Percentiles rank a stretch among this genome's conserved stretches.
These are phyloP conservation scores for Platanus orientalis DNA, from an alignment of 164 flowering plant genomes.

Conservation along the genomic window DNA sequence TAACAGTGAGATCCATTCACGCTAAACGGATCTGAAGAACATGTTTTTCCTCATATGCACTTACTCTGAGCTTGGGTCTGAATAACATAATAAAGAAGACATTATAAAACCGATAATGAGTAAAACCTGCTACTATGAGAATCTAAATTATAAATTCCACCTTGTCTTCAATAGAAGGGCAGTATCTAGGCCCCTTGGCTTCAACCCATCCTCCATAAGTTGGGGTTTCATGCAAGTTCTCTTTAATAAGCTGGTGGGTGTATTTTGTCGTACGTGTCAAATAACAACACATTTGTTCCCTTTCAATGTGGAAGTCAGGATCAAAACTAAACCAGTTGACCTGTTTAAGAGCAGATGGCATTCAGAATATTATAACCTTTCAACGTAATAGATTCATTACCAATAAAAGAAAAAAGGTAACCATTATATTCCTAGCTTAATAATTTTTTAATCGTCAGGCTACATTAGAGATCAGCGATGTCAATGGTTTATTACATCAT, in stretches of 20 bases:
- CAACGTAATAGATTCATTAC: too few relatives aligned
- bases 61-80: too few relatives aligned
- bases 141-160: constrained; percentile 26
- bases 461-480: background rate
- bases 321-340: constrained; percentile 95
- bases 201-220: constrained; percentile 99
- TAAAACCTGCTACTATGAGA: background rate
- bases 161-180: constrained; percentile 99
- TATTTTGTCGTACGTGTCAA: constrained; percentile 81
- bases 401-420: background rate
- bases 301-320: constrained; percentile 77
- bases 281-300: constrained; percentile 97
- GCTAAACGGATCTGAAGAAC: too few relatives aligned
- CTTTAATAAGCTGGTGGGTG: constrained; percentile 81
- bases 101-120: background rate
- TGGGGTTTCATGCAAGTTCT: constrained; percentile 96
- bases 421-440: background rate
- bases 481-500: background rate
- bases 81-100: background rate
- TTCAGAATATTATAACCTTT: constrained; percentile 5
- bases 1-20: too few relatives aligned
- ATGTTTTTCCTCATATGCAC: too few relatives aligned
- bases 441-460: background rate
- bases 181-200: constrained; percentile 96
- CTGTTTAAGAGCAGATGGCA: constrained; percentile 34